Percentiles rank a stretch among this genome's conserved stretches.
Conservation (phyloP, 2,329 filamentous ascomycete genomes). For the Samsoniella hepiali region DNA sequence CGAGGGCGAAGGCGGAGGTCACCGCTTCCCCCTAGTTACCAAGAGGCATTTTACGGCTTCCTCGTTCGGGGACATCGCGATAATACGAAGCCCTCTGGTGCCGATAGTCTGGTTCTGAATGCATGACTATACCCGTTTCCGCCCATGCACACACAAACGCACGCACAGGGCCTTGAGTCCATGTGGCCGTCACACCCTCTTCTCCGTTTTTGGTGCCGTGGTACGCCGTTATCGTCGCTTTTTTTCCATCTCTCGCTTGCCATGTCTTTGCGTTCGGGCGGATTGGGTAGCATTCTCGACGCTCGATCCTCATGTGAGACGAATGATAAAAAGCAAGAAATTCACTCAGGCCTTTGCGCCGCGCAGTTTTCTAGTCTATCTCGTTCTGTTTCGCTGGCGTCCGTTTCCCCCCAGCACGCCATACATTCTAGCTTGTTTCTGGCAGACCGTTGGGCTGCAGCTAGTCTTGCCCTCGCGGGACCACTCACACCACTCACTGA, state of each 20-base stretch:
- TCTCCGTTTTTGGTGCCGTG: neutral
- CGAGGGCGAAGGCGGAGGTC: neutral
- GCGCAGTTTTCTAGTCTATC: neutral
- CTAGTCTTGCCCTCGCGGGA: neutral
- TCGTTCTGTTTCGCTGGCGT: conserved; percentile 4
- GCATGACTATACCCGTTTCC: neutral
- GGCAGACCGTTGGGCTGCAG: conserved; percentile 1
- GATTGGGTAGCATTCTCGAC: neutral
- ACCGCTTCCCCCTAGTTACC: neutral
- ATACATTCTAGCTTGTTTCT: conserved; percentile 11
- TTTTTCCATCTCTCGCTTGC: neutral
- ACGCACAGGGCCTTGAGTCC: neutral
- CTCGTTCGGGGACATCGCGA: neutral
- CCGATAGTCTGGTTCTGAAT: neutral
- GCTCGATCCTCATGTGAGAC: neutral
- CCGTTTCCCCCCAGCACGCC: conserved; percentile 13
- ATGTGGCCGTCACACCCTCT: conserved; percentile 6
- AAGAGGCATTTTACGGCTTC: neutral
- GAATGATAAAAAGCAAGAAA: neutral
- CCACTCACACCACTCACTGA: conserved; percentile 5
- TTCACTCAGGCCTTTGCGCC: neutral
- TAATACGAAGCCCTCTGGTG: neutral
- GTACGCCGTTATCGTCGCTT: neutral
- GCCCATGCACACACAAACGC: neutral
- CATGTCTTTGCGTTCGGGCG: neutral